Base-by-base conservation (phyloP, 805 yeast genomes). In the Saturnispora ahearnii region DNA sequence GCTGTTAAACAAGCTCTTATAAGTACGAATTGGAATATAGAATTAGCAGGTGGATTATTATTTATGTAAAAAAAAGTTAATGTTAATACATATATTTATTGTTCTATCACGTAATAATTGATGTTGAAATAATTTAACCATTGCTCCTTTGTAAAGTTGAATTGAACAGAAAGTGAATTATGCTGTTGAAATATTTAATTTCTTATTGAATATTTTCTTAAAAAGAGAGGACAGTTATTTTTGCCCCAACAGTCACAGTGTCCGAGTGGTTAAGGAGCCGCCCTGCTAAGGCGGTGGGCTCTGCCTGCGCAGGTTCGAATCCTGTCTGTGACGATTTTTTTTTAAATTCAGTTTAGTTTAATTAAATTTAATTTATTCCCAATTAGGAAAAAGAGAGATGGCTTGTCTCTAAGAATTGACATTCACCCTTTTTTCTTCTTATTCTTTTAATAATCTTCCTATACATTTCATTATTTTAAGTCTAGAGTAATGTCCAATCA, bases 251-350 rank as follows among this genome's bases (percentile, higher is more conserved):
- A n/a, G 79, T 74, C 70, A 73, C 80, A 73, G 81, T 77, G 82
- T 79, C 82, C 81, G 81, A 77, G 82, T 77, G 82, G 82, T 77
- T 77, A 77, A 77, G 81, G 81, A 79, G 82, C 77, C 77, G 76
- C 82, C 82, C 82, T 77, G 82, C 82, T 77, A 75, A 82, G 88
- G 87, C 86, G 79, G 81, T 82, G 87, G 84, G 87, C 79, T 82
- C 74, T 82, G 81, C 87, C 84, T 79, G 82, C 96, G 95, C 95
- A 87, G 95, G 96, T 87, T 87, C 96, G 96, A 87, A 87, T 87
- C 96, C 95, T 87, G 96, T 87, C 95, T 84, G 95, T 87, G 86
- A 85, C 96, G 96, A 59, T 64, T 67, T 71, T 72, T 77, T 76
- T 66, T n/a, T n/a, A n/a, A 58, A 49, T 41, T 45, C 52, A 37